Evolutionary conservation across 2,329 filamentous ascomycete genomes (phyloP), one percentile per base, ranked within the genome.

Genomic region (Aspergillus tanneri): DNA sequence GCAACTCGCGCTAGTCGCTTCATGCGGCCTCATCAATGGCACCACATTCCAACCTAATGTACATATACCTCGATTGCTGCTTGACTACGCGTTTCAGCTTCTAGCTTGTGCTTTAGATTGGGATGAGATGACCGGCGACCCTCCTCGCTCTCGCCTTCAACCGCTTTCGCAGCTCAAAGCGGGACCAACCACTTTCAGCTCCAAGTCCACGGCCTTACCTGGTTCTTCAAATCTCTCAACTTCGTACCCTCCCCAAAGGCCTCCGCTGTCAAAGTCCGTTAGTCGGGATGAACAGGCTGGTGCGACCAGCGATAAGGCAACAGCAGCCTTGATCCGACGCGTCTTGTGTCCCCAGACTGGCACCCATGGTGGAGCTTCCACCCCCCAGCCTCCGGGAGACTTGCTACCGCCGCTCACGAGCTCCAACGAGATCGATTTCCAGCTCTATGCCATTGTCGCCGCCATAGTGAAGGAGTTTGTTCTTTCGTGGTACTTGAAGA

Each of bases 401-500:
- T 76, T 96, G 35, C 76, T 99, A 37, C 93, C 92, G 50, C 90
- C 91, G 30, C 77, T 99, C 63, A 97, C 92, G 40, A 96, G 90
- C 74, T 90, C 90, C 43, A 95, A 96, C 68, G 90, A 95, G 59
- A 83, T 97, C 50, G 93, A 99, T 69, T 75, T 95, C 47, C 88
- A 99, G 72, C 80, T 99, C 4, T 99, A 97, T 67, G 92, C 89
- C 22, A 81, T 97, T 51, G 84, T 99, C 52, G 88, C 93, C 43
- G 87, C 97, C 50, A 84, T 97, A 53, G 78, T 96, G 60, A 85
- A 88, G 62, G 90, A 96, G 56, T 96, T 90, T 67, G 87, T 99
- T 28, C 86, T 93, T 68, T 84, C 83, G 24, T 99, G 93, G 93
- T 99, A 99, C 74, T 79, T 78, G 56, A 92, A 86, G 68, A 93